Evolutionary conservation across 179 eudicot species (phyloP).

Genomic region (Nepenthes alata): DNA sequence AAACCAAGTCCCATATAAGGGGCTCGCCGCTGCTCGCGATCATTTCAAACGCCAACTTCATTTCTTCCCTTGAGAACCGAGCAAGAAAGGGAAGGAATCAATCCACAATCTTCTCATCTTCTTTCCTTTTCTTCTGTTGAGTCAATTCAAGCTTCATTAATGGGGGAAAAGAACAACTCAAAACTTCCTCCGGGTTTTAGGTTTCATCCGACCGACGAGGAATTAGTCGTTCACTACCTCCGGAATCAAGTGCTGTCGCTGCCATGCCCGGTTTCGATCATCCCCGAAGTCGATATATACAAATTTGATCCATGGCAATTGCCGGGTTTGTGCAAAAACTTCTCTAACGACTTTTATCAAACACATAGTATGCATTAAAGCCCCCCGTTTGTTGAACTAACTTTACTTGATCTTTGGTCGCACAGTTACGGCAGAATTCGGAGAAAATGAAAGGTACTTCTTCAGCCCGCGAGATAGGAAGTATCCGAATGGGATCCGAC

Average conservation of each 20-base stretch:
- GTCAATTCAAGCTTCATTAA: too few relatives aligned
- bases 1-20: too few relatives aligned
- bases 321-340: slow-evolving; percentile 24
- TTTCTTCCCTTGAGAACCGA: too few relatives aligned
- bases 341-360: too few relatives aligned
- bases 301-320: slow-evolving; percentile 50
- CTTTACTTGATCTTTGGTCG: neutral
- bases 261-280: slow-evolving; percentile 46
- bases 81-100: too few relatives aligned
- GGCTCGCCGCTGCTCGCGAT: too few relatives aligned
- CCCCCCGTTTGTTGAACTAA: neutral
- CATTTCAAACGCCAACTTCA: too few relatives aligned
- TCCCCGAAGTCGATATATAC: slow-evolving; percentile 42
- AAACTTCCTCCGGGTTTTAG: slow-evolving; percentile 45
- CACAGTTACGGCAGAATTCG: slow-evolving; percentile 19
- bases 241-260: slow-evolving; percentile 27
- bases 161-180: too few relatives aligned
- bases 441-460: slow-evolving; percentile 38
- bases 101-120: too few relatives aligned
- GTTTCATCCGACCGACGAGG: slow-evolving; percentile 50
- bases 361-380: neutral
- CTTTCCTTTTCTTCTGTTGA: too few relatives aligned
- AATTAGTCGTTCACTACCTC: slow-evolving; percentile 35
- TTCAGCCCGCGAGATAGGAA: slow-evolving; percentile 43
- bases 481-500: slow-evolving; percentile 49